Percentiles rank a stretch among this genome's conserved stretches.
Conservation (phyloP, 2,329 filamentous ascomycete species). For the Chaetomiaceae sp. region DNA sequence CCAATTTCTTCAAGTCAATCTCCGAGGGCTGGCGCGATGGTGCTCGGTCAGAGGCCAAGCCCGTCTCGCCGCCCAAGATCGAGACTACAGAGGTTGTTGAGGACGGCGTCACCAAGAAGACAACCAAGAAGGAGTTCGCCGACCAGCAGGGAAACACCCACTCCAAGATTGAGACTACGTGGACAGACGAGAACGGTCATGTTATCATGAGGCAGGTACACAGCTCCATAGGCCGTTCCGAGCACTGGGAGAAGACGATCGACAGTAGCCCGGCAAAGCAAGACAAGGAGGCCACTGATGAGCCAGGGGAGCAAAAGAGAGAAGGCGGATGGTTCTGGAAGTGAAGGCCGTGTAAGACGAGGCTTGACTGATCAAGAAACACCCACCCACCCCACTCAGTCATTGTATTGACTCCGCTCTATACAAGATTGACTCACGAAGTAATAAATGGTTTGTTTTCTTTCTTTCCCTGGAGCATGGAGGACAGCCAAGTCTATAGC, state of each 20-base stretch:
- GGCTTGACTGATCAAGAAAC: background rate
- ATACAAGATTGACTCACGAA: background rate
- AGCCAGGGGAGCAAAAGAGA: conserved; percentile 21
- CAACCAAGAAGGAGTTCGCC: conserved; percentile 39
- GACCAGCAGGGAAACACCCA: conserved; percentile 43
- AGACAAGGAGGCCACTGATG: conserved; percentile 1
- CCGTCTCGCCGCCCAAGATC: conserved; percentile 9
- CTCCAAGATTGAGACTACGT: conserved; percentile 39
- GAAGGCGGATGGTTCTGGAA: conserved; percentile 37
- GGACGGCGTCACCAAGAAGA: conserved; percentile 31
- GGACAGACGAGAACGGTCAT: conserved; percentile 39
- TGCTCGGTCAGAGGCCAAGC: background rate
- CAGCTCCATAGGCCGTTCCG: conserved; percentile 3
- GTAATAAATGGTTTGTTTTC: background rate
- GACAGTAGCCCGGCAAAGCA: background rate
- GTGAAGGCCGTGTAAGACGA: conserved; percentile 1
- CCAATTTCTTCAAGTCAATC: conserved; percentile 38
- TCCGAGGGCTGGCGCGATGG: conserved; percentile 18
- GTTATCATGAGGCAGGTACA: conserved; percentile 30
- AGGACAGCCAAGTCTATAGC: too few species aligned
- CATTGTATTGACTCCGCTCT: background rate
- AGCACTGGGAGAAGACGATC: conserved; percentile 7
- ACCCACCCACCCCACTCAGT: conserved; percentile 1
- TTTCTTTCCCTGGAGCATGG: too few species aligned
- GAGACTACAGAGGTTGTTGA: conserved; percentile 13